Conservation (phyloP, 2,329 filamentous ascomycete species). For the Coccinonectria pachysandricola region DNA sequence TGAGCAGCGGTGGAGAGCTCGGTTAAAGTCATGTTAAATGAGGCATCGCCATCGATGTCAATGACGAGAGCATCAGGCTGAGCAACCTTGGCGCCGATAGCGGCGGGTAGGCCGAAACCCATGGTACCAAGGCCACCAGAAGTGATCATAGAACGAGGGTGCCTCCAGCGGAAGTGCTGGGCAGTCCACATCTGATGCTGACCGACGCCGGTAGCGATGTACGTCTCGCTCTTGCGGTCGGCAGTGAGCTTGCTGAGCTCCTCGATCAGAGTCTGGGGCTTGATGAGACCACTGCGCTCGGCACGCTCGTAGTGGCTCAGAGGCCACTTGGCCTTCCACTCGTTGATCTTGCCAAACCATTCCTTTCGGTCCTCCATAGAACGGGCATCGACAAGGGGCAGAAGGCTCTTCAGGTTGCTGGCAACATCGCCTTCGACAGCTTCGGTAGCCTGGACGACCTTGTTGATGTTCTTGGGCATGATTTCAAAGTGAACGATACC, state of each 20-base stretch:
- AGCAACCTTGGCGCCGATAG: slow-evolving; percentile 89
- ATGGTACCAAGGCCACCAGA: slow-evolving; percentile 82
- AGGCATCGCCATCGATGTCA: slow-evolving; percentile 97
- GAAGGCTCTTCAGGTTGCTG: slow-evolving; percentile 61
- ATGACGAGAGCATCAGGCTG: slow-evolving; percentile 71
- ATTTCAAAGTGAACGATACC: slow-evolving; percentile 98
- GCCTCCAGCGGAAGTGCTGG: slow-evolving; percentile 90
- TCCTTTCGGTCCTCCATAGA: slow-evolving; percentile 57
- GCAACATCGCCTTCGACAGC: slow-evolving; percentile 89
- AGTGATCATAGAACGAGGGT: slow-evolving; percentile 89
- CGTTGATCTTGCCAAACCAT: slow-evolving; percentile 84
- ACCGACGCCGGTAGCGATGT: slow-evolving; percentile 89
- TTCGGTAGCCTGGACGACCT: slow-evolving; percentile 93
- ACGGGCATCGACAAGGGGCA: slow-evolving; percentile 59
- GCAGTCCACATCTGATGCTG: slow-evolving; percentile 99
- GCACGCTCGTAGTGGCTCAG: slow-evolving; percentile 72
- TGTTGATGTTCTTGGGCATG: slow-evolving; percentile 99
- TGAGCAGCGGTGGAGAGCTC: slow-evolving; percentile 88
- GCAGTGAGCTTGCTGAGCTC: slow-evolving; percentile 78
- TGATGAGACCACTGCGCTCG: slow-evolving; percentile 68
- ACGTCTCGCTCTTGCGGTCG: slow-evolving; percentile 68
- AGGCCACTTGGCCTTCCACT: slow-evolving; percentile 88
- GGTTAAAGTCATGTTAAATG: slow-evolving; percentile 96
- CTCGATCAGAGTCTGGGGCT: slow-evolving; percentile 88
- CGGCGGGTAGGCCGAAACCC: slow-evolving; percentile 89